A percentile compares a stretch with the other conserved stretches of the same genome.
Conservation (phyloP, 495 filamentous ascomycete species). For the Penicillium daleae region DNA sequence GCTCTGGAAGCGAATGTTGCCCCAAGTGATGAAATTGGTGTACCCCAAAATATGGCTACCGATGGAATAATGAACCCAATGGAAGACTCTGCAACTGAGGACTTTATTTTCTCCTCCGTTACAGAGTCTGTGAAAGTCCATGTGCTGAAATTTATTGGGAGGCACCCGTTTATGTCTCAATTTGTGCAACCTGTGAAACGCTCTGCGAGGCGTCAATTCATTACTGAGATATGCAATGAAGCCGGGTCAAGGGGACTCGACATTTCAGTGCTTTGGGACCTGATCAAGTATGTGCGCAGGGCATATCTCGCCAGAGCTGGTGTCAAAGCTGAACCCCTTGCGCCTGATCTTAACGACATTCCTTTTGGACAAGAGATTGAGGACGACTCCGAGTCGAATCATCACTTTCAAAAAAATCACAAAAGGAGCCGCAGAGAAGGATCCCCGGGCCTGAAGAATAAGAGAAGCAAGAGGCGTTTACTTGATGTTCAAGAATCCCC, state of each 20-base stretch:
- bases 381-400: neutral
- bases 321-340: neutral
- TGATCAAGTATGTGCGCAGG: conserved; percentile 30
- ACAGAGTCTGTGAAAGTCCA: conserved; percentile 6
- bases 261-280: neutral
- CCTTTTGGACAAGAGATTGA: conserved; percentile 28
- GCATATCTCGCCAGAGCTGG: conserved; percentile 25
- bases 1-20: neutral
- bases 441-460: neutral
- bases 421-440: neutral
- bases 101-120: conserved; percentile 26
- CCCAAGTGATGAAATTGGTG: neutral
- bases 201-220: conserved; percentile 29
- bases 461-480: neutral
- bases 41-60: neutral
- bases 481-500: neutral
- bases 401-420: conserved; percentile 1
- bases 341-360: conserved; percentile 6
- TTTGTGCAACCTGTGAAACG: conserved; percentile 20
- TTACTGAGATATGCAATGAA: conserved; percentile 18
- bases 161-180: conserved; percentile 29
- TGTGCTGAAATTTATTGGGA: conserved; percentile 26
- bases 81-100: conserved; percentile 8
- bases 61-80: neutral
- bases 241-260: conserved; percentile 21